A percentile compares a stretch with the other conserved stretches of the same genome.
phyloP scores from a whole-genome alignment of 1,139 yeast species.

The Saccharomyces hybrid region DNA sequence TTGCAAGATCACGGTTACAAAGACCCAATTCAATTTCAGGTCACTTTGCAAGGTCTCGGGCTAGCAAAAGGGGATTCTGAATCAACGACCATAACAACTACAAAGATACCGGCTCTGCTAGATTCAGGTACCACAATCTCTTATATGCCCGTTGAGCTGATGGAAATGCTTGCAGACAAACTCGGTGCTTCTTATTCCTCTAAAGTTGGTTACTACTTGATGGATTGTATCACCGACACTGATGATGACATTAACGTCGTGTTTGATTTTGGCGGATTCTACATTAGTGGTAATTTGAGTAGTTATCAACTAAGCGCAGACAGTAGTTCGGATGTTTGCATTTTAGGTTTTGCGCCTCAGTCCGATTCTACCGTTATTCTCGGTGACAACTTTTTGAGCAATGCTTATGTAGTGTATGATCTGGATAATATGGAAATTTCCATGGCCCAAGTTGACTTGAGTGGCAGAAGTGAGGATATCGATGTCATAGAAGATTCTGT shows the following conservation, averaged over 20 bases:
- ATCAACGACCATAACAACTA: slow-evolving; percentile 20
- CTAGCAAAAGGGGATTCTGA: slow-evolving; percentile 28
- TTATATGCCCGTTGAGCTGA: slow-evolving; percentile 40
- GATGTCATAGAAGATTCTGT: slow-evolving; percentile 38
- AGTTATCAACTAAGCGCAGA: slow-evolving; percentile 30
- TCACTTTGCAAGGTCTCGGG: slow-evolving; percentile 39
- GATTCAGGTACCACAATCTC: slow-evolving; percentile 66
- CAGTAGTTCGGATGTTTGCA: slow-evolving; percentile 25
- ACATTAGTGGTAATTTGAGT: slow-evolving; percentile 41
- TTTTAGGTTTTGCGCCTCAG: slow-evolving; percentile 31
- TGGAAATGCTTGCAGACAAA: slow-evolving; percentile 34
- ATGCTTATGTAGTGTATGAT: slow-evolving; percentile 72
- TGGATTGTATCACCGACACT: slow-evolving; percentile 8
- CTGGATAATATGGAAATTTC: slow-evolving; percentile 57
- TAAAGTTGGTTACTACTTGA: slow-evolving; percentile 32
- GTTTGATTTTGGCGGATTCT: slow-evolving; percentile 46
- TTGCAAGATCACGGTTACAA: slow-evolving; percentile 24
- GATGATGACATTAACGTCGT: slow-evolving; percentile 27
- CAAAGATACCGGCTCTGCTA: slow-evolving; percentile 40
- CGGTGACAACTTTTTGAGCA: slow-evolving; percentile 68
- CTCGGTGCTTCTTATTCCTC: slow-evolving; percentile 36
- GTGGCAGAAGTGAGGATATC: slow-evolving; percentile 36
- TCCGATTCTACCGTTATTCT: slow-evolving; percentile 35
- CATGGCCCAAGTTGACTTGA: slow-evolving; percentile 50
- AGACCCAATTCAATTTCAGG: slow-evolving; percentile 37